A percentile compares a stretch with the other conserved stretches of the same genome.
Evolutionary conservation across 176 grass and related monocot genomes (phyloP).

Genomic region (Aechmea fasciata): DNA sequence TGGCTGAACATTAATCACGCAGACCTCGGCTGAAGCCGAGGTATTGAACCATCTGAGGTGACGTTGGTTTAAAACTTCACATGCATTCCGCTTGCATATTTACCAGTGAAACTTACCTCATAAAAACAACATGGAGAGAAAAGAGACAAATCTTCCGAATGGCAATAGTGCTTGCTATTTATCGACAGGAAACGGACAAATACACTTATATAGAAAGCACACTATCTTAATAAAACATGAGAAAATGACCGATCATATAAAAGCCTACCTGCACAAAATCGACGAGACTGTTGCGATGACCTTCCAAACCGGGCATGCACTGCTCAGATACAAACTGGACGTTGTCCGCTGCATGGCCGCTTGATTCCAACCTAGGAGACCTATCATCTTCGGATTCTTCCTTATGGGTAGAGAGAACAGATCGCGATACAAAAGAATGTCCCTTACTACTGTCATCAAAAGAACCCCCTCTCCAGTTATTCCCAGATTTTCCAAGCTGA

Average conservation of each 20-base stretch:
- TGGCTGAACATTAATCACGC: no score
- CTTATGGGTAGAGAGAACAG: slow-evolving; percentile 69
- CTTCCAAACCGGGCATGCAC: slow-evolving; percentile 25
- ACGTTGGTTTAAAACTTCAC: no score
- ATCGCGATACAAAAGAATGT: slow-evolving; percentile 51
- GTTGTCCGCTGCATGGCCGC: slow-evolving; percentile 26
- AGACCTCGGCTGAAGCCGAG: no score
- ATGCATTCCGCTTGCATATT: no score
- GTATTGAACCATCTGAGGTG: no score
- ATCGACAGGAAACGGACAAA: not conserved
- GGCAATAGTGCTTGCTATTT: not conserved
- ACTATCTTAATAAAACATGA: no score
- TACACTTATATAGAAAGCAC: not conserved
- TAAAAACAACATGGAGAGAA: no score
- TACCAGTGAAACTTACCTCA: no score
- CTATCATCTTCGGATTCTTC: slow-evolving; percentile 95
- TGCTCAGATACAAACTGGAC: slow-evolving; percentile 21
- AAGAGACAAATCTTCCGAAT: no score
- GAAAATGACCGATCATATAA: no score
- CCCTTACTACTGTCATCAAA: slow-evolving; percentile 35
- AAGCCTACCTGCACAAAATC: slow-evolving; percentile 47
- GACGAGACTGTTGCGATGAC: slow-evolving; percentile 24
- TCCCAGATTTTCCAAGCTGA: slow-evolving; percentile 31
- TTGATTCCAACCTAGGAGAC: slow-evolving; percentile 56
- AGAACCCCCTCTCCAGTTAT: slow-evolving; percentile 12